Evolutionary conservation across 2,329 filamentous ascomycete genomes (phyloP).

Genomic region (Fusarium decemcellulare): DNA sequence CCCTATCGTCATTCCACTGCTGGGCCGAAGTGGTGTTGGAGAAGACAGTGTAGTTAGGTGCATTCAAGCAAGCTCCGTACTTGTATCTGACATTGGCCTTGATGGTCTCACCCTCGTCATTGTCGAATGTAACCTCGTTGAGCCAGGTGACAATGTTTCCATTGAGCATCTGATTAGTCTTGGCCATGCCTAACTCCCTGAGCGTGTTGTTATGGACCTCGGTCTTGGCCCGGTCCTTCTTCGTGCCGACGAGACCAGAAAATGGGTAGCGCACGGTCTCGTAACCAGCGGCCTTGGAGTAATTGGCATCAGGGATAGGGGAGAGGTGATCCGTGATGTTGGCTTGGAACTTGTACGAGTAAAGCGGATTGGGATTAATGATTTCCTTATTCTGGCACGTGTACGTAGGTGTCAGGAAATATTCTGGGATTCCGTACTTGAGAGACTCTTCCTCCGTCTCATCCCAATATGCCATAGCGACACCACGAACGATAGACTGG

Average conservation of each 20-base stretch:
- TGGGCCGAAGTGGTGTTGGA: not conserved
- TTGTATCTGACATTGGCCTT: not conserved
- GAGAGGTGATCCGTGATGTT: not conserved
- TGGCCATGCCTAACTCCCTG: not conserved
- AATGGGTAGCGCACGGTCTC: not conserved
- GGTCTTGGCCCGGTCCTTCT: not conserved
- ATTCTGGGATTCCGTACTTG: not conserved
- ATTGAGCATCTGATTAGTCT: not conserved
- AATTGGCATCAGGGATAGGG: not conserved
- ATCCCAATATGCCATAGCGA: not conserved
- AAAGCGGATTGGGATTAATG: not conserved
- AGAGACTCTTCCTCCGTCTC: not conserved
- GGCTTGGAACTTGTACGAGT: not conserved
- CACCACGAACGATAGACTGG: not conserved
- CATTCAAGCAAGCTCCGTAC: not conserved
- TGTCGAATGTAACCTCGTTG: no score
- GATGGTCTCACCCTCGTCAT: not conserved
- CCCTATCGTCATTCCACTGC: not conserved
- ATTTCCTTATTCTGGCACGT: not conserved
- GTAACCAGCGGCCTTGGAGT: not conserved
- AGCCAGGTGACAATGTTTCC: not conserved
- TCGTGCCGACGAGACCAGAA: not conserved
- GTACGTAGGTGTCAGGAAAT: not conserved
- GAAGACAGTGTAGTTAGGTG: slow-evolving; percentile 1
- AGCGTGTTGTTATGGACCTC: not conserved